Evolutionary conservation across 108 stramenopile genomes (phyloP).

Genomic region (Stephanodiscus triporus): DNA sequence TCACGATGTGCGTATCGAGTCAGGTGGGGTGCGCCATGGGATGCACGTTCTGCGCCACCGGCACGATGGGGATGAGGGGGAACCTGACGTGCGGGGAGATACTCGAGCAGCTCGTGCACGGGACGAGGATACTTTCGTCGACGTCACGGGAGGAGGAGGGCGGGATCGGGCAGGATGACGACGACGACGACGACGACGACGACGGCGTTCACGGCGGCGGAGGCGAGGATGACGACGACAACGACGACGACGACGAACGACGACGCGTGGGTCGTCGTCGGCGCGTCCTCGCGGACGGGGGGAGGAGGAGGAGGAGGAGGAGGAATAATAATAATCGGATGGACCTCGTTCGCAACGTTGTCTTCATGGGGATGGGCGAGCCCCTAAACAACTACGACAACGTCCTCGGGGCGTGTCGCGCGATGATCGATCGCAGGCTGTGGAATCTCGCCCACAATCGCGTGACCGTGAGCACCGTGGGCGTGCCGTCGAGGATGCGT

Average conservation of each 20-base stretch:
- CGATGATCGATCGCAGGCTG: conserved; percentile 87
- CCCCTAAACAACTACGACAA: conserved; percentile 93
- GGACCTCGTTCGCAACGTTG: conserved; percentile 88
- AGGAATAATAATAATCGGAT: conserved; percentile 34
- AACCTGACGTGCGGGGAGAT: conserved; percentile 93
- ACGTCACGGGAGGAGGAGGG: background rate
- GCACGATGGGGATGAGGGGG: conserved; percentile 93
- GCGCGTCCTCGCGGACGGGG: conserved; percentile 18
- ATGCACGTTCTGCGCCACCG: conserved; percentile 97
- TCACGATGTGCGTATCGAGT: conserved; percentile 89
- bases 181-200: background rate
- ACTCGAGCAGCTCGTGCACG: conserved; percentile 93
- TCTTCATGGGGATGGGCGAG: conserved; percentile 99
- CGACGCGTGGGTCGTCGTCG: background rate
- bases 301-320: conserved; percentile 25
- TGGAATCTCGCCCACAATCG: conserved; percentile 91
- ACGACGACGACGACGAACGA: too few species aligned
- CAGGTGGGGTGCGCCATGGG: conserved; percentile 99
- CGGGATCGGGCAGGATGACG: background rate
- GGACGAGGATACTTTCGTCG: conserved; percentile 61
- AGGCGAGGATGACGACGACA: too few species aligned
- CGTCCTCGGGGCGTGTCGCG: conserved; percentile 91
- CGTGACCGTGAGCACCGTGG: conserved; percentile 98
- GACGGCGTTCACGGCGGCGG: too few species aligned
- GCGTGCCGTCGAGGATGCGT: conserved; percentile 92